phyloP scores from a whole-genome alignment of 228 moss, liverwort and hornwort genomes.

The Sphagnum fallax region DNA sequence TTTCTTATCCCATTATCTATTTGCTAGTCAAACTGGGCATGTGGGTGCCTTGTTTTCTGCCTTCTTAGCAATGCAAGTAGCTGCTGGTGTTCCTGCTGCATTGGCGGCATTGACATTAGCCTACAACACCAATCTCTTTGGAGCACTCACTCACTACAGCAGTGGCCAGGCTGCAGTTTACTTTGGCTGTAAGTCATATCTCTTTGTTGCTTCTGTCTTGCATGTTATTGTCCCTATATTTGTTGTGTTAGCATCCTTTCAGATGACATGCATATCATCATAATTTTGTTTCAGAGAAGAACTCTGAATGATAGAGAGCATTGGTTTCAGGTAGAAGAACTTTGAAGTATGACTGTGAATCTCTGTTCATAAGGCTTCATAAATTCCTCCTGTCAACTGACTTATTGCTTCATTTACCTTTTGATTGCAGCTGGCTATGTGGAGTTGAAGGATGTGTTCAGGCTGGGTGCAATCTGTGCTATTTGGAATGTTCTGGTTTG shows the following conservation, averaged over 20 bases:
- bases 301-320: neutral
- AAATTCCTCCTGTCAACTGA: neutral
- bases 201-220: too few species aligned
- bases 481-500: conserved; percentile 82
- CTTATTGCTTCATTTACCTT: neutral
- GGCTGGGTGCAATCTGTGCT: conserved; percentile 80
- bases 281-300: neutral
- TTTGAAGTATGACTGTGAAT: neutral
- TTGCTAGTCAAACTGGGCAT: conserved; percentile 98
- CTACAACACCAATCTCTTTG: conserved; percentile 96
- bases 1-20: conserved; percentile 87
- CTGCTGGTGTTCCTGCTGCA: conserved; percentile 81
- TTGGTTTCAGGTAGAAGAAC: neutral
- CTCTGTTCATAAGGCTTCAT: neutral
- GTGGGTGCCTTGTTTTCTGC: conserved; percentile 98
- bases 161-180: conserved; percentile 99
- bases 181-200: conserved; percentile 63
- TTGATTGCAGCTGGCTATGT: conserved; percentile 73
- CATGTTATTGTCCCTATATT: too few species aligned
- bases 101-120: conserved; percentile 79
- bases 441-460: conserved; percentile 88
- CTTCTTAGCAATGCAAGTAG: conserved; percentile 90
- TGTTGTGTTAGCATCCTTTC: too few species aligned
- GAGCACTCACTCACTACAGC: conserved; percentile 92
- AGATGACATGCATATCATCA: too few species aligned